A percentile compares a stretch with the other conserved stretches of the same genome.
phyloP scores from a whole-genome alignment of 208 protist species.

The Wallacemonas sp. region DNA sequence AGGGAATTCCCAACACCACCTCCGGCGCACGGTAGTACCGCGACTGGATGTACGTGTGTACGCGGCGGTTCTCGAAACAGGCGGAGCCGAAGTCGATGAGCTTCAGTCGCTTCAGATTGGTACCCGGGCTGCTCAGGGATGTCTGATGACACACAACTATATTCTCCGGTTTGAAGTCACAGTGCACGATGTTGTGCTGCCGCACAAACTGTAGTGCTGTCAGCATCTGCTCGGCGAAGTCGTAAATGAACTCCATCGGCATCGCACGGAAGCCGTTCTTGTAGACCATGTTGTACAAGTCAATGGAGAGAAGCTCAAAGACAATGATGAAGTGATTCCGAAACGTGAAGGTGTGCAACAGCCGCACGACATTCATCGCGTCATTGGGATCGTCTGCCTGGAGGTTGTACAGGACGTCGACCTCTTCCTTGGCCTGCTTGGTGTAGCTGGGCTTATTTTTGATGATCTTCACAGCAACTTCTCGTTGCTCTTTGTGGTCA shows the following conservation, averaged over 20 bases:
- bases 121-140: background rate
- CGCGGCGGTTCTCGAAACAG: constrained; percentile 90
- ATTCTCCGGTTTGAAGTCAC: constrained; percentile 97
- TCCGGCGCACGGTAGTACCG: constrained; percentile 93
- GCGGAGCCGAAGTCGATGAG: constrained; percentile 98
- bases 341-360: constrained; percentile 62
- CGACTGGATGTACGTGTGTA: constrained; percentile 95
- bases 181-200: constrained; percentile 91
- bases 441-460: constrained; percentile 79
- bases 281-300: constrained; percentile 74
- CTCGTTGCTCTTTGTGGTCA: constrained; percentile 52
- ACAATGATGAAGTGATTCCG: constrained; percentile 76
- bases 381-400: constrained; percentile 56
- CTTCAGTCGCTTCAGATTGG: constrained; percentile 82
- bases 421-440: constrained; percentile 82
- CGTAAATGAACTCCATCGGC: constrained; percentile 62
- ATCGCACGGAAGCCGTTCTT: constrained; percentile 75
- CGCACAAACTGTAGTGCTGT: constrained; percentile 65
- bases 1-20: constrained; percentile 87
- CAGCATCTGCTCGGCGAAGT: constrained; percentile 68
- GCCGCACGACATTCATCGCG: constrained; percentile 61
- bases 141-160: constrained; percentile 73
- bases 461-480: constrained; percentile 89
- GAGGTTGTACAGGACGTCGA: constrained; percentile 70
- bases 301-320: constrained; percentile 71